Base-by-base conservation (phyloP, 352 stramenopile genomes). In the Phytophthora tentaculata region DNA sequence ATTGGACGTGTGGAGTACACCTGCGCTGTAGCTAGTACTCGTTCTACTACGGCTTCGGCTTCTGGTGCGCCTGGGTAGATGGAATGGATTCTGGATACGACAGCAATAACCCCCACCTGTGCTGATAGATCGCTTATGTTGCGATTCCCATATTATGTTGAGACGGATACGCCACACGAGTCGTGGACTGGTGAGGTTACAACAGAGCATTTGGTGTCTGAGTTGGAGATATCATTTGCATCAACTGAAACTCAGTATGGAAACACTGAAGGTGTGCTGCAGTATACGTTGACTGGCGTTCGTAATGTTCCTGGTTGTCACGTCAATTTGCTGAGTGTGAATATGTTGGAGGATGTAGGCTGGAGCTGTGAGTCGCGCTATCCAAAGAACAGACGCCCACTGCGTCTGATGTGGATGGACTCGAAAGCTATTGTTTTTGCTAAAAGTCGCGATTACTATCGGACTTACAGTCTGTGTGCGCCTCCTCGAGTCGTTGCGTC, bases 71-170 rank as follows among this genome's bases (percentile, higher is more conserved):
- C 4, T 39, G 32, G 32, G 32, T 39, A 6, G 7, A 39, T 39
- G 32, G 3, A 39, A 39, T 39, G 32, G 32, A 39, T 39, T 39
- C 32, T 39, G 10, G 32, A 39, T 14, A 39, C 5, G 10, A 9
- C 32, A 16, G 32, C 32, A 39, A 39, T 39, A 39, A 39, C 32
- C 14, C 39, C 19, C 7, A 45, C 7, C 39, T 45, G 12, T 19
- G 39, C 39, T 45, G 39, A 20, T 20, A n/a, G 39, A n/a, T 45
- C 39, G 39, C 39, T 45, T 45, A 48, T 48, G 41, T 14, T 48
- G 8, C 41, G n/a, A 14, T 48, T 26, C 17, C 19, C 41, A 9
- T n/a, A 48, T 24, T 24, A 48, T 48, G n/a, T 48, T 17, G 41
- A 22, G 41, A 48, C 2, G 41, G 17, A 24, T 48, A 24, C 17